Conservation (phyloP, 331 rosid genomes). For the Quercus phellos region DNA sequence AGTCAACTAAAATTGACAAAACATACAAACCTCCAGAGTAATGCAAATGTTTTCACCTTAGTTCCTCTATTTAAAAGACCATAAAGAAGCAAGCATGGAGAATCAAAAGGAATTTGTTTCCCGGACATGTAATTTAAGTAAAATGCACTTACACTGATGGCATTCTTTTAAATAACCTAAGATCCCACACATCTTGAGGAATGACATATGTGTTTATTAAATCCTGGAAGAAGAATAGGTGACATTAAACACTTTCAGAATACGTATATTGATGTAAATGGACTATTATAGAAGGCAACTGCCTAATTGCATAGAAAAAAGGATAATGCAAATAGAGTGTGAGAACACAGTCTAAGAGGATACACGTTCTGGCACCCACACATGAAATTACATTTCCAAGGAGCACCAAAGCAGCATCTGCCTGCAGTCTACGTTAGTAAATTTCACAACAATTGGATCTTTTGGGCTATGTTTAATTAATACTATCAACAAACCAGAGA, state of each 20-base stretch:
- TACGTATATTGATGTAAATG: not conserved
- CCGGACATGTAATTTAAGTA: not conserved
- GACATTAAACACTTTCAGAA: slow-evolving; percentile 12
- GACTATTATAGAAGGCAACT: not conserved
- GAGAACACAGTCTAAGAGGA: not conserved
- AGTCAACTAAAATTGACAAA: not conserved
- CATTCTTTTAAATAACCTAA: slow-evolving; percentile 62
- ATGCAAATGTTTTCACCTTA: too few relatives aligned
- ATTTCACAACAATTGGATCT: not conserved
- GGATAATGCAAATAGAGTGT: too few relatives aligned
- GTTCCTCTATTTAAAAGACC: too few relatives aligned
- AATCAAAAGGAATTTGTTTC: not conserved
- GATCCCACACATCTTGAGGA: slow-evolving; percentile 95
- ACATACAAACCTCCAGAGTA: not conserved
- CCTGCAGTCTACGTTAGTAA: slow-evolving; percentile 38
- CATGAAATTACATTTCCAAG: slow-evolving; percentile 70
- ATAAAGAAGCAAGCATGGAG: too few relatives aligned
- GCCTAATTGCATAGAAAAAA: not conserved
- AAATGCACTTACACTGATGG: slow-evolving; percentile 63
- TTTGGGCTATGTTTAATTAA: not conserved
- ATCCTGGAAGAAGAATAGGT: slow-evolving; percentile 50
- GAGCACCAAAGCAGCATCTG: slow-evolving; percentile 71
- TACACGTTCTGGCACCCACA: slow-evolving; percentile 43
- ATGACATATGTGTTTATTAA: slow-evolving; percentile 44
- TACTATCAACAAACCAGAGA: not conserved